These are phyloP conservation scores for Leccinum subgranulosum DNA, from an alignment of 768 basidiomycete species.

Conservation along the genomic window DNA sequence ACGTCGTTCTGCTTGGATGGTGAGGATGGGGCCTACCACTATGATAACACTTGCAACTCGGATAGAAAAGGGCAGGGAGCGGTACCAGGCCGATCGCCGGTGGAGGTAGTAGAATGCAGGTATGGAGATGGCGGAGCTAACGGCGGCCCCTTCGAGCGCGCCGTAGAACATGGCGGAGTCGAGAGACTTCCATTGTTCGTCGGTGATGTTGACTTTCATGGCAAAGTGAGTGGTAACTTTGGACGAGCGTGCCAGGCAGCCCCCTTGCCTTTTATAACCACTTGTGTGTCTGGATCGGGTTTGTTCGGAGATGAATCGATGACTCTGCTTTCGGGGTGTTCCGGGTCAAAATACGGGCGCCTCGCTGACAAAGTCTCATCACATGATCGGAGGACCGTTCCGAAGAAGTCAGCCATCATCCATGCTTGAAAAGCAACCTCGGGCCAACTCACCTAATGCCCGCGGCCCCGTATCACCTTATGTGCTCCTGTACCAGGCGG, in stretches of 20 bases:
- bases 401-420: too few species aligned
- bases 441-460: too few species aligned
- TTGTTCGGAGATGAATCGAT: not conserved
- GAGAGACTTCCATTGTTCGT: constrained; percentile 55
- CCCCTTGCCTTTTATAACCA: not conserved
- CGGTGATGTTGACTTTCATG: constrained; percentile 31
- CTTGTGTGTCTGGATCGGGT: not conserved
- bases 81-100: constrained; percentile 55
- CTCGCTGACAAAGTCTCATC: not conserved
- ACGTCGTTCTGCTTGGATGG: constrained; percentile 73
- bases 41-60: constrained; percentile 70
- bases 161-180: constrained; percentile 57
- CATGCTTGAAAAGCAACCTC: too few species aligned
- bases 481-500: not conserved
- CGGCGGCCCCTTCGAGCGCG: constrained; percentile 51
- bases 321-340: not conserved
- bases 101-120: constrained; percentile 52
- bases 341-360: not conserved
- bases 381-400: not conserved
- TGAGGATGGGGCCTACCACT: constrained; percentile 57
- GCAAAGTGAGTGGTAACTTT: not conserved
- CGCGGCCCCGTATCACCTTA: too few species aligned
- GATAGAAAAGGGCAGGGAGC: constrained; percentile 60
- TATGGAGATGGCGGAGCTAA: constrained; percentile 46
- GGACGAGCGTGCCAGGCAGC: not conserved